Percentiles rank a stretch among this genome's conserved stretches.
Evolutionary conservation across 192 early-diverging fungal genomes (phyloP).

Genomic region (Rhizophagus sp.): DNA sequence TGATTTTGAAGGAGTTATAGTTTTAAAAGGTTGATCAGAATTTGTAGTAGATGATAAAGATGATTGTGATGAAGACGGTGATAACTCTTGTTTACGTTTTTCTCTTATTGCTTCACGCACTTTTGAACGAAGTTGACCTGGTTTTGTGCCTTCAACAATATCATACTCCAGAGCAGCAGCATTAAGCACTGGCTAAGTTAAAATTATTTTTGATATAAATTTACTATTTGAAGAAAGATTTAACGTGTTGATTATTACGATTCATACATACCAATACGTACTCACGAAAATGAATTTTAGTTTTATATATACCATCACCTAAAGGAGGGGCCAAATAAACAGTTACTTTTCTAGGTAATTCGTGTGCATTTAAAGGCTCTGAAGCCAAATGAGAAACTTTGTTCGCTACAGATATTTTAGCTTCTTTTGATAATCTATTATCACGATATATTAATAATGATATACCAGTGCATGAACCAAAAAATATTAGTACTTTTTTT

Average conservation of each 20-base stretch:
- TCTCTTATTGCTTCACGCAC: conserved; percentile 41
- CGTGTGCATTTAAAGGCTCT: conserved; percentile 38
- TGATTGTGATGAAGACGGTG: conserved; percentile 9
- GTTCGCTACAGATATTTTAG: conserved; percentile 36
- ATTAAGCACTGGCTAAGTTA: conserved; percentile 43
- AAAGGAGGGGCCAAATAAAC: conserved; percentile 43
- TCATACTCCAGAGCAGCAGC: conserved; percentile 50
- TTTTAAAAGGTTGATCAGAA: background rate
- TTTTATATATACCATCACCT: conserved; percentile 46
- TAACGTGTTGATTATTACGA: background rate
- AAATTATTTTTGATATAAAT: background rate
- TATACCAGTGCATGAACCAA: conserved; percentile 34
- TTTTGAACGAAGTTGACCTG: conserved; percentile 42
- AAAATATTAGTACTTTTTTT: conserved; percentile 43
- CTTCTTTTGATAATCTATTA: conserved; percentile 39
- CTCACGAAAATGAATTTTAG: conserved; percentile 44
- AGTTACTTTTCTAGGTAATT: conserved; percentile 47
- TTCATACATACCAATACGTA: conserved; percentile 40
- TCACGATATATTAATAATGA: conserved; percentile 39
- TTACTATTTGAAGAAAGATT: background rate
- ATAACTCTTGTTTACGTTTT: conserved; percentile 38
- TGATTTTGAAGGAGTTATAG: conserved; percentile 14
- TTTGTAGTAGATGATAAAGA: background rate
- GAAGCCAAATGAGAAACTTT: conserved; percentile 43
- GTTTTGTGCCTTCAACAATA: conserved; percentile 37